These are phyloP conservation scores for Gyrodon lividus DNA, from an alignment of 768 basidiomycete genomes.

Conservation along the genomic window DNA sequence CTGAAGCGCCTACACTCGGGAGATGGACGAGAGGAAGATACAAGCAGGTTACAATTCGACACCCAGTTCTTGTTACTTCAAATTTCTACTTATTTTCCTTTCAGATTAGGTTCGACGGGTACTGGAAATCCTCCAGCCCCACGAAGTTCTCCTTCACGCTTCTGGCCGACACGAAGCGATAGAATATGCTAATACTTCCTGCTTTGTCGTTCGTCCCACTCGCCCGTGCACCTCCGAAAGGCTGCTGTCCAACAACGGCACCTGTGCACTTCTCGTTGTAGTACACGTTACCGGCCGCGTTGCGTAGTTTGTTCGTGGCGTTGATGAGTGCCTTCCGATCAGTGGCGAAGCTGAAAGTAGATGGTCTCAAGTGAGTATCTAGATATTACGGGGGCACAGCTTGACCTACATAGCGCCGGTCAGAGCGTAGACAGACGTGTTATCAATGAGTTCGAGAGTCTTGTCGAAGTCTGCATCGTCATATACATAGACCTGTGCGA, in stretches of 20 bases:
- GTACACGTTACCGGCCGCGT: constrained; percentile 95
- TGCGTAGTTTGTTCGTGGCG: constrained; percentile 80
- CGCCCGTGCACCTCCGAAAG: constrained; percentile 91
- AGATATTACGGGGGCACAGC: background rate
- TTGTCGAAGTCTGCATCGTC: constrained; percentile 85
- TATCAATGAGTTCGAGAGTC: constrained; percentile 84
- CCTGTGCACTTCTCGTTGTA: constrained; percentile 99
- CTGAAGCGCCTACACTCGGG: background rate
- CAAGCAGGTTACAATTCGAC: background rate
- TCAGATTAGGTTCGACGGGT: constrained; percentile 84
- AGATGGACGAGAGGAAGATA: too few species aligned
- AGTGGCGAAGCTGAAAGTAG: constrained; percentile 63
- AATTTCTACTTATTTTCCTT: background rate
- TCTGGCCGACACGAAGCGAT: constrained; percentile 82
- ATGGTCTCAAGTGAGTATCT: constrained; percentile 9
- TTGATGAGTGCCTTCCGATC: constrained; percentile 78
- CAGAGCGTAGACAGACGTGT: constrained; percentile 82
- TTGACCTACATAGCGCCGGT: constrained; percentile 87
- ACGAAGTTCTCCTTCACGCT: constrained; percentile 98
- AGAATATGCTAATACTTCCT: constrained; percentile 75
- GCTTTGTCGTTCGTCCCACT: constrained; percentile 99
- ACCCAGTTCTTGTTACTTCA: too few species aligned
- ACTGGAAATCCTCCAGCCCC: constrained; percentile 71
- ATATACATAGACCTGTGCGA: constrained; percentile 74
- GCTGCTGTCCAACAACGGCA: constrained; percentile 97